These are phyloP conservation scores for Alliaria petiolata DNA, from an alignment of 345 rosid genomes.

Conservation along the genomic window DNA sequence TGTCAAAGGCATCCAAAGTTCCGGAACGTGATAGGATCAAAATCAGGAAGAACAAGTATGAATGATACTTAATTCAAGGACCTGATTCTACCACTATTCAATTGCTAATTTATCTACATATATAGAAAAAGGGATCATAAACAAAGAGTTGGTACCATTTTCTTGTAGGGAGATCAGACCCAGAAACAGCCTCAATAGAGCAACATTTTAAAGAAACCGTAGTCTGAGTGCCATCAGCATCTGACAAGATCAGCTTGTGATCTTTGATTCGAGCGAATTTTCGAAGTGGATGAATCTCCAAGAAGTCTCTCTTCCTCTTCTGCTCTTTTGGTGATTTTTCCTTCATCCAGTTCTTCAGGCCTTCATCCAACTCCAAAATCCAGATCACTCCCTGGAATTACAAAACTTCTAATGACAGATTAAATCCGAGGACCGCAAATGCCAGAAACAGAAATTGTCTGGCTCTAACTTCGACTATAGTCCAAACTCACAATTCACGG, in stretches of 20 bases:
- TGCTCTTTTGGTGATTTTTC: conserved; percentile 51
- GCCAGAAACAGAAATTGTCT: neutral
- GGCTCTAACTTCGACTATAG: neutral
- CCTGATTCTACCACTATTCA: conserved; percentile 1
- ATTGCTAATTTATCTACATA: neutral
- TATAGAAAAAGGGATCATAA: neutral
- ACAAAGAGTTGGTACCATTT: conserved; percentile 57
- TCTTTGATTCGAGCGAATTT: conserved; percentile 60
- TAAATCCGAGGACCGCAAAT: neutral
- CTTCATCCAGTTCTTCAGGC: conserved; percentile 41
- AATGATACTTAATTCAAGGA: neutral
- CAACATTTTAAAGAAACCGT: conserved; percentile 55
- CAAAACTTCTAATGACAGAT: neutral
- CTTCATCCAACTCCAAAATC: conserved; percentile 69
- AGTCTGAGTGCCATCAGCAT: conserved; percentile 45
- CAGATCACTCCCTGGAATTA: conserved; percentile 66
- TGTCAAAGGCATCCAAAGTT: neutral
- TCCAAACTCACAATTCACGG: neutral
- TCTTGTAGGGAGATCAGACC: conserved; percentile 53
- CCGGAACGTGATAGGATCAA: neutral
- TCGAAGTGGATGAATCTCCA: conserved; percentile 64
- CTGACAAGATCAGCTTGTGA: conserved; percentile 45
- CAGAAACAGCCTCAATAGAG: conserved; percentile 78
- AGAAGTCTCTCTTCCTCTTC: conserved; percentile 50
- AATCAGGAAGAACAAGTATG: neutral